Evolutionary conservation across 139 green algal species (phyloP).

Genomic region (Coelastrella sp.): DNA sequence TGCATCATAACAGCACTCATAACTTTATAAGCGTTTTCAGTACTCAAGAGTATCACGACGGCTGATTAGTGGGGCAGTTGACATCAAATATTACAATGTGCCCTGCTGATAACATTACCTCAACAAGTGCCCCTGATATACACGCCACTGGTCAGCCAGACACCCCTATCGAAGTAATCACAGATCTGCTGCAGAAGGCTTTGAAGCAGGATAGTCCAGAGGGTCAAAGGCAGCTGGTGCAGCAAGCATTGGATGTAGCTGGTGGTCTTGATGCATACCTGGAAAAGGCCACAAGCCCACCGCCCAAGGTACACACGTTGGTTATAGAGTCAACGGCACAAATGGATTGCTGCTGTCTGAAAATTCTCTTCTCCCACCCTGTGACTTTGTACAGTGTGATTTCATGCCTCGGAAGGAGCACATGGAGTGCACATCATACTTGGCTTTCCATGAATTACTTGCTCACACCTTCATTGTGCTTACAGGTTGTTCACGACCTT

Average conservation of each 20-base stretch:
- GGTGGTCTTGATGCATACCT: slow-evolving; percentile 61
- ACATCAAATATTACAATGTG: too few species aligned
- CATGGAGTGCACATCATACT: too few species aligned
- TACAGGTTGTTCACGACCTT: slow-evolving; percentile 47
- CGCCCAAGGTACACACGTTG: slow-evolving; percentile 38
- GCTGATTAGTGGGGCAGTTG: too few species aligned
- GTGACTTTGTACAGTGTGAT: too few species aligned
- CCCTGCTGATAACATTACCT: not conserved
- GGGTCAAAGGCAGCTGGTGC: slow-evolving; percentile 26
- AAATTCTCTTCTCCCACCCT: too few species aligned
- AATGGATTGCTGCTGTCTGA: too few species aligned
- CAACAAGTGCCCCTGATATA: slow-evolving; percentile 14
- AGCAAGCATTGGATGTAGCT: slow-evolving; percentile 56
- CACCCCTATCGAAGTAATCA: slow-evolving; percentile 61
- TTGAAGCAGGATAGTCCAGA: slow-evolving; percentile 31
- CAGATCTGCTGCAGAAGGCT: slow-evolving; percentile 53
- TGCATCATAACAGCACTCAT: too few species aligned
- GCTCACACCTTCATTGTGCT: not conserved
- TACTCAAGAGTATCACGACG: too few species aligned
- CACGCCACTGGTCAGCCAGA: slow-evolving; percentile 60
- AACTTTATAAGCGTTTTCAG: too few species aligned
- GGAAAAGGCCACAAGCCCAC: slow-evolving; percentile 48
- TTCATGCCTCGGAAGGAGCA: too few species aligned
- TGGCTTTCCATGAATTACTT: not conserved
- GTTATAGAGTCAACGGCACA: not conserved